Conservation (phyloP, 352 stramenopile genomes). For the Globisporangium nunn region DNA sequence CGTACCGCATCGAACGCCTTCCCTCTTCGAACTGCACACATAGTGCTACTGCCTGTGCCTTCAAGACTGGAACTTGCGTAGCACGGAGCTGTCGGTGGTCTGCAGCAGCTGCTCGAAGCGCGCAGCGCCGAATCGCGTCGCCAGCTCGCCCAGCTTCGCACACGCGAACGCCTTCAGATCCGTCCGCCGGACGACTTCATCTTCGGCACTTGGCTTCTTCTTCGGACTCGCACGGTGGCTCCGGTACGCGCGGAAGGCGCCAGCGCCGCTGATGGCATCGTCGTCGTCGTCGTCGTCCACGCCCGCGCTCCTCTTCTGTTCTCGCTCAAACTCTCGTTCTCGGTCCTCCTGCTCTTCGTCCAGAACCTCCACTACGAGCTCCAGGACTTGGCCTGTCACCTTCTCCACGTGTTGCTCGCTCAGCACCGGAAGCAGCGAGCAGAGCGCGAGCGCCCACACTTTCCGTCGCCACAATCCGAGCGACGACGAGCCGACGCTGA, state of each 20-base stretch:
- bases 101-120: slow-evolving; percentile 48
- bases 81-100: slow-evolving; percentile 47
- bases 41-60: no score
- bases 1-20: no score
- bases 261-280: slow-evolving; percentile 1
- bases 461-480: slow-evolving; percentile 53
- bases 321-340: slow-evolving; percentile 11
- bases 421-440: slow-evolving; percentile 29
- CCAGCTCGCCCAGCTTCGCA: slow-evolving; percentile 31
- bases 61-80: slow-evolving; percentile 40
- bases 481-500: slow-evolving; percentile 52
- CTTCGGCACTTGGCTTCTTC: slow-evolving; percentile 16
- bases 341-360: slow-evolving; percentile 57
- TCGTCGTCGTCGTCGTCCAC: background rate
- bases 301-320: background rate
- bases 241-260: slow-evolving; percentile 50
- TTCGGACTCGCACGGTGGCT: slow-evolving; percentile 28
- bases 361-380: slow-evolving; percentile 58
- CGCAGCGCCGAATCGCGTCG: slow-evolving; percentile 26
- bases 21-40: background rate
- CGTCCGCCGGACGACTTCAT: slow-evolving; percentile 25
- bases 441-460: slow-evolving; percentile 59
- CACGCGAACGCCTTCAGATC: slow-evolving; percentile 43
- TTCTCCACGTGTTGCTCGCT: slow-evolving; percentile 39
- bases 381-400: slow-evolving; percentile 54